phyloP scores from a whole-genome alignment of 345 rosid genomes.

The Rhodomyrtus tomentosa region DNA sequence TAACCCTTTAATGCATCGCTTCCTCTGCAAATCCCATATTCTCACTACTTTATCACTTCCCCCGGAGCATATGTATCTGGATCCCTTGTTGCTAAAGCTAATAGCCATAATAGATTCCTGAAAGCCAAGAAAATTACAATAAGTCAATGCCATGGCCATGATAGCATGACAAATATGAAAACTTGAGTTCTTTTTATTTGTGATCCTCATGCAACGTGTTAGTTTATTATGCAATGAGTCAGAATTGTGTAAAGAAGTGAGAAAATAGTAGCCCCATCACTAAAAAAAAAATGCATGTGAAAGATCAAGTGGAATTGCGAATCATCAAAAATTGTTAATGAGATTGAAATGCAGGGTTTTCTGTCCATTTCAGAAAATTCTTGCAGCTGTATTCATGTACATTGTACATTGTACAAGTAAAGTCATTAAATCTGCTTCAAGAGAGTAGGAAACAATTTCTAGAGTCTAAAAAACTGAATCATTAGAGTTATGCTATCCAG shows the following conservation, averaged over 20 bases:
- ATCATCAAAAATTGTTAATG: background rate
- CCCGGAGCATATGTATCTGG: slow-evolving; percentile 91
- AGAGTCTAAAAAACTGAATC: background rate
- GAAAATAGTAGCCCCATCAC: background rate
- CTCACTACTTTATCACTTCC: slow-evolving; percentile 86
- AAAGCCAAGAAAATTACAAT: background rate
- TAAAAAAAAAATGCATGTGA: background rate
- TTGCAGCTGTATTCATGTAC: background rate
- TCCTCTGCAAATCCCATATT: slow-evolving; percentile 96
- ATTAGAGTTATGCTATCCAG: background rate
- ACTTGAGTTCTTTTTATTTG: background rate
- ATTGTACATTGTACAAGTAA: background rate
- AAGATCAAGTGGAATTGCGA: background rate
- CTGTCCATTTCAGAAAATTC: background rate
- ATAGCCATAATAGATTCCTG: slow-evolving; percentile 86
- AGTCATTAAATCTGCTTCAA: background rate
- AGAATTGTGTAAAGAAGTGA: background rate
- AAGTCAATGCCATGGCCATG: background rate
- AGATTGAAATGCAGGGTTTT: background rate
- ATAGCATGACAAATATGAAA: background rate
- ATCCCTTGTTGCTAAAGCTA: slow-evolving; percentile 79
- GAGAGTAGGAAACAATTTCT: background rate
- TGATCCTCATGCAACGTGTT: background rate
- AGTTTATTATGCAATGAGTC: background rate
- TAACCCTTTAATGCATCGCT: slow-evolving; percentile 84